Evolutionary conservation across 306 rosid genomes (phyloP), one percentile per base, ranked within the genome.

Genomic region (Canavalia gladiata): DNA sequence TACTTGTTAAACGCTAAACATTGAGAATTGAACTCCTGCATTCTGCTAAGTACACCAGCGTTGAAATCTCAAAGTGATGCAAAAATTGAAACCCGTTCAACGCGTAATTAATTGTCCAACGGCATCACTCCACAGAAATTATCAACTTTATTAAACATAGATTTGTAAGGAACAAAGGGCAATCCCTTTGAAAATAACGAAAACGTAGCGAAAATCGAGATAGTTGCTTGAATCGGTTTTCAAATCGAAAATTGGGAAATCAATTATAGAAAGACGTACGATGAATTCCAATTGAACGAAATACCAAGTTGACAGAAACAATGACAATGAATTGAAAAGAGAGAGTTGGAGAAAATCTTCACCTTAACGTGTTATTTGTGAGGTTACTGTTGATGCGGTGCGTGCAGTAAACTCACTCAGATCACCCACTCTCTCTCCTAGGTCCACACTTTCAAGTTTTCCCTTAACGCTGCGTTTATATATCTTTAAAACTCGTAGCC

Each of bases 1-100:
- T 11, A 7, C 73, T 57, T 28, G 18, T 30, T 72, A 33, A 37
- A 60, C 37, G 55, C 33, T 62, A 51, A 76, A 64, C 84, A 65
- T 2, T 30, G 69, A 43, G 6, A 81, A 43, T 25, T 75, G 42
- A 81, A 66, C 34, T 39, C 79, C n/a, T 52, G 63, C 59, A 52
- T 54, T 52, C 41, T 51, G 57, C 37, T 3, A 67, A 25, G 7
- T 6, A 9, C 64, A 30, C 8, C 35, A 29, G 7, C 9, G 45
- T 50, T 18, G 25, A 43, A 25, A 10, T 63, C 68, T 35, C 52
- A 43, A n/a, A 66, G 7, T 12, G 75, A 74, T 43, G 12, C 78
- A 41, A 12, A 42, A 45, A 29, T 18, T 12, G 69, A 54, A 55
- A 12, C 39, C 76, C 47, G 6, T 31, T 46, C 59, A 45, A 64